Evolutionary conservation across 768 basidiomycete species (phyloP).

Genomic region (Saitozyma podzolica): DNA sequence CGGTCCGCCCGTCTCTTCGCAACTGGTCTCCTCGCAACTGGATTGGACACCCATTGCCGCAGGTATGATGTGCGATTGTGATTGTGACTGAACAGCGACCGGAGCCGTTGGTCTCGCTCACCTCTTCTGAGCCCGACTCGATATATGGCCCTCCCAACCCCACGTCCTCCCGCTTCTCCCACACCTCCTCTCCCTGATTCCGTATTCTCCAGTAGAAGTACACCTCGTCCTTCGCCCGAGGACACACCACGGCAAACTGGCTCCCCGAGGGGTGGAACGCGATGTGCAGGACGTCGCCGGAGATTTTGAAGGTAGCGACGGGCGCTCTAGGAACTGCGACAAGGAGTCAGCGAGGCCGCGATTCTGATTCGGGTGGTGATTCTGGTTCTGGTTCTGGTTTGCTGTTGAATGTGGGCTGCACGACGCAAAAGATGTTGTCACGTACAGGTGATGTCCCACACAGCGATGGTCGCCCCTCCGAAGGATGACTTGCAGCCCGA

Average conservation of each 20-base stretch:
- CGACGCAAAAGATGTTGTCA: not conserved
- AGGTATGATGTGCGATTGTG: not conserved
- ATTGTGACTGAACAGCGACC: not conserved
- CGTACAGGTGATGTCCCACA: slow-evolving; percentile 39
- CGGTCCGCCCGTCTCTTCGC: not conserved
- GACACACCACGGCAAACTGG: slow-evolving; percentile 44
- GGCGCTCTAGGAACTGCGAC: slow-evolving; percentile 28
- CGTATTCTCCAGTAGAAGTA: slow-evolving; percentile 31
- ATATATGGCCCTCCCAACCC: slow-evolving; percentile 27
- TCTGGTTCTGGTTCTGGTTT: too few species aligned
- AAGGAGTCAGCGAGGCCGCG: not conserved
- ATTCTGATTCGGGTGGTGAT: too few species aligned
- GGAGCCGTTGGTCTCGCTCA: slow-evolving; percentile 6
- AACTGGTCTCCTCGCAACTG: too few species aligned
- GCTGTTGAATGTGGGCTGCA: too few species aligned
- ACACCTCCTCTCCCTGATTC: slow-evolving; percentile 27
- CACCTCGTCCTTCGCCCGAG: slow-evolving; percentile 38
- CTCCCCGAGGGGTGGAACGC: slow-evolving; percentile 39
- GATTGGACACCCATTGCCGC: not conserved
- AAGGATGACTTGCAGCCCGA: slow-evolving; percentile 37
- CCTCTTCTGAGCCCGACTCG: slow-evolving; percentile 42
- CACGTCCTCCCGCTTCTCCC: slow-evolving; percentile 35
- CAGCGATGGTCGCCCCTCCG: slow-evolving; percentile 26
- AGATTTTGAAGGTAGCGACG: slow-evolving; percentile 28
- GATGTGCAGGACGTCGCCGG: slow-evolving; percentile 38